Percentiles rank a stretch among this genome's conserved stretches.
These are phyloP conservation scores for Diplosphaera chodatii DNA, from an alignment of 139 green algal species.

Conservation along the genomic window DNA sequence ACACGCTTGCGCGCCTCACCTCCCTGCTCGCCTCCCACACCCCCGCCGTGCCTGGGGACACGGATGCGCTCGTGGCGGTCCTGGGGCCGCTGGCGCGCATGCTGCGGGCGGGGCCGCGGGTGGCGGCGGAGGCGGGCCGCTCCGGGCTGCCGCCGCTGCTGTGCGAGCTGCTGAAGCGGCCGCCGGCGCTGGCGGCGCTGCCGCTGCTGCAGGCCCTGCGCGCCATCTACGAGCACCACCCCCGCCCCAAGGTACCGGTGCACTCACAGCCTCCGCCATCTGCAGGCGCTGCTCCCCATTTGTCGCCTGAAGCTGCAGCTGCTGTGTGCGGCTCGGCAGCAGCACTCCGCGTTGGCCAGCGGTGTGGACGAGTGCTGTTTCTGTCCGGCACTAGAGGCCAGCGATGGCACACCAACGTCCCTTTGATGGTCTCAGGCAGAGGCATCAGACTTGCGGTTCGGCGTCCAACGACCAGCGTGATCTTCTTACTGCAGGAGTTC, in stretches of 20 bases:
- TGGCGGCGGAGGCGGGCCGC: slow-evolving; percentile 23
- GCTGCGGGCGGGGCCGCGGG: not conserved
- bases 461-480: too few relatives aligned
- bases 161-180: slow-evolving; percentile 31
- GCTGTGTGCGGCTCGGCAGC: too few relatives aligned
- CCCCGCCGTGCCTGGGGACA: not conserved
- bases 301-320: too few relatives aligned
- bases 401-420: too few relatives aligned
- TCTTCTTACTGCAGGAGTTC: slow-evolving; percentile 65
- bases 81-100: not conserved
- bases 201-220: slow-evolving; percentile 44
- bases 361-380: too few relatives aligned
- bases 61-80: not conserved
- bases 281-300: too few relatives aligned
- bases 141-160: slow-evolving; percentile 26
- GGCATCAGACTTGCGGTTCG: too few relatives aligned
- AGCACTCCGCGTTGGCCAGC: too few relatives aligned
- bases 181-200: slow-evolving; percentile 18
- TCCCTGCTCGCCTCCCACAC: slow-evolving; percentile 31
- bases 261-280: too few relatives aligned
- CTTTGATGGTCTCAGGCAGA: too few relatives aligned
- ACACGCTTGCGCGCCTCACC: slow-evolving; percentile 46
- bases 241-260: slow-evolving; percentile 50
- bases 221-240: slow-evolving; percentile 68
- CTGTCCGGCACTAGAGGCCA: too few relatives aligned